Conservation (phyloP, 139 green algal species). For the Chlorella sp. region DNA sequence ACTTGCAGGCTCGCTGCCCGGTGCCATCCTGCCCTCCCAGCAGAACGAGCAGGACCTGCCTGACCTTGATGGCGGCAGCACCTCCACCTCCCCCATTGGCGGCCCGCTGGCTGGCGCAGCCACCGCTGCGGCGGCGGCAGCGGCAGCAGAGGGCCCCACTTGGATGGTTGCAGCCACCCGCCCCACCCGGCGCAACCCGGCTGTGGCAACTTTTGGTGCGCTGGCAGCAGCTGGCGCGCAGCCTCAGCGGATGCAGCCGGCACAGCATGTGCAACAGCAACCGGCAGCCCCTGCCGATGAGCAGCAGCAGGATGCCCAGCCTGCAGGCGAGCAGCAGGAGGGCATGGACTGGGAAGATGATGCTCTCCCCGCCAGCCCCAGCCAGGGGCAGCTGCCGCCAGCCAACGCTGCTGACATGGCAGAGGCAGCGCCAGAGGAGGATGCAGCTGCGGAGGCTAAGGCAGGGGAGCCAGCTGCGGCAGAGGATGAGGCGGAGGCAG, state of each 20-base stretch:
- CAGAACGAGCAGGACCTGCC: background rate
- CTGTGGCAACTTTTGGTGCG: background rate
- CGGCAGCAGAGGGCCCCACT: background rate
- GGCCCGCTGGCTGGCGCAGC: background rate
- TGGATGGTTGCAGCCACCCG: conserved; percentile 4
- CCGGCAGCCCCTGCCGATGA: too few relatives aligned
- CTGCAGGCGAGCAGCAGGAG: too few relatives aligned
- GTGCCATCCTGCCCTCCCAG: conserved; percentile 7
- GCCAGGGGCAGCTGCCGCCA: too few relatives aligned
- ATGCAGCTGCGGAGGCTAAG: background rate
- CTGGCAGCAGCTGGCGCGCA: background rate
- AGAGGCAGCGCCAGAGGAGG: background rate
- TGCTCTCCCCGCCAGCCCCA: too few relatives aligned
- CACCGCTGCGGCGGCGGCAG: background rate
- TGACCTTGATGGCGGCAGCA: background rate
- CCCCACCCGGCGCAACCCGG: background rate
- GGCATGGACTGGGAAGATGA: too few relatives aligned
- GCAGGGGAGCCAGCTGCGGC: background rate
- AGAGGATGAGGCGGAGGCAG: background rate
- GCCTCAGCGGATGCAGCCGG: too few relatives aligned
- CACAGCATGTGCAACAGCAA: too few relatives aligned
- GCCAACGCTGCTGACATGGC: too few relatives aligned
- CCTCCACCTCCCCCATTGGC: background rate
- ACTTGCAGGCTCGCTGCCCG: background rate
- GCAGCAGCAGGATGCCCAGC: too few relatives aligned